Percentiles rank a stretch among this genome's conserved stretches.
Evolutionary conservation across 495 filamentous ascomycete species (phyloP).

Genomic region (Neohortaea acidophila): DNA sequence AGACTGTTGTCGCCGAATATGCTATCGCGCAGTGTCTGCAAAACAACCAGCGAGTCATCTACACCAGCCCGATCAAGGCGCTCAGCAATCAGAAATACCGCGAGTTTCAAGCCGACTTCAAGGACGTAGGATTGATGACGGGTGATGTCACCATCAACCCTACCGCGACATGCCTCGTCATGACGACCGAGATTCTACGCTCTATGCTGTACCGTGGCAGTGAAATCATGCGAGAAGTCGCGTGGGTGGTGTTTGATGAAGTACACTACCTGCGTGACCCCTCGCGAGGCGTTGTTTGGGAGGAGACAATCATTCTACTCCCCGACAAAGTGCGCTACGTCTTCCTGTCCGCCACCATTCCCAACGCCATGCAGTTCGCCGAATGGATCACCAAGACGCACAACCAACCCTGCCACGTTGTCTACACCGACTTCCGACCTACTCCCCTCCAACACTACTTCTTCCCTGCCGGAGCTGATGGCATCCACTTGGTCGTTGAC

Average conservation of each 20-base stretch:
- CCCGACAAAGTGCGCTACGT: constrained; percentile 98
- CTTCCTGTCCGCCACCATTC: constrained; percentile 96
- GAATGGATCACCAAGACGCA: constrained; percentile 98
- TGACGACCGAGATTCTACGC: constrained; percentile 98
- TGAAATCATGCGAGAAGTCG: constrained; percentile 97
- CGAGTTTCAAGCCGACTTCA: constrained; percentile 89
- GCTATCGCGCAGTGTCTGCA: constrained; percentile 95
- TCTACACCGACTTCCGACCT: constrained; percentile 95
- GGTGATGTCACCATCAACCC: constrained; percentile 99
- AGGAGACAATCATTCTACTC: constrained; percentile 93
- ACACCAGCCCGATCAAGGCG: constrained; percentile 97
- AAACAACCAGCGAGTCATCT: constrained; percentile 94
- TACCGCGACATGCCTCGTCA: constrained; percentile 91
- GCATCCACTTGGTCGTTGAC: constrained; percentile 87
- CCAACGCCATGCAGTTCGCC: constrained; percentile 97
- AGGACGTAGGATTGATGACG: constrained; percentile 95
- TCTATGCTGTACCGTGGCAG: constrained; percentile 98
- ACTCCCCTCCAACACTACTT: constrained; percentile 96
- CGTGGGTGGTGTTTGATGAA: constrained; percentile 95
- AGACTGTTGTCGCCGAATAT: constrained; percentile 95
- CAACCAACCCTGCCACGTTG: constrained; percentile 90
- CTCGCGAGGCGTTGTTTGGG: constrained; percentile 89
- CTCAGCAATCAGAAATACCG: constrained; percentile 97
- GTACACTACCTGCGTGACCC: constrained; percentile 97
- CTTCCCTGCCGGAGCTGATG: constrained; percentile 84